A percentile compares a stretch with the other conserved stretches of the same genome.
phyloP scores from a whole-genome alignment of 176 grass and related monocot genomes.

The Melocanna baccifera region DNA sequence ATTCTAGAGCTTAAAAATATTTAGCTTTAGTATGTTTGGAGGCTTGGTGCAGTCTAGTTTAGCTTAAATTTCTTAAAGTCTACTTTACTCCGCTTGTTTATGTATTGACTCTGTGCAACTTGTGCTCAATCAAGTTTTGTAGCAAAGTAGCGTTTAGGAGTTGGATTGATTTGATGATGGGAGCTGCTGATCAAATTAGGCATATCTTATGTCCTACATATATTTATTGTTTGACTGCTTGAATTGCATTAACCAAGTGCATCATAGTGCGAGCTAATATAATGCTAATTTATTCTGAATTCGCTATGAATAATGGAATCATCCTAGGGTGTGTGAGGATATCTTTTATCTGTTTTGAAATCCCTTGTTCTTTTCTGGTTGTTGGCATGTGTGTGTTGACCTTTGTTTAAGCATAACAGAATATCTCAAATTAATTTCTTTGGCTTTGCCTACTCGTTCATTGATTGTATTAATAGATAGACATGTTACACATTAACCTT shows the following conservation, averaged over 20 bases:
- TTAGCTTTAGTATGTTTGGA: background rate
- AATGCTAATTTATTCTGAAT: background rate
- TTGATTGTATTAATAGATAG: background rate
- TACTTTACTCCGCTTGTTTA: background rate
- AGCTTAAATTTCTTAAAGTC: background rate
- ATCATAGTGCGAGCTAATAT: background rate
- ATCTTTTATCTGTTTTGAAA: background rate
- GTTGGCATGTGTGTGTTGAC: background rate
- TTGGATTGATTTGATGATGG: background rate
- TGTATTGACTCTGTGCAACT: background rate
- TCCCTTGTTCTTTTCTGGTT: background rate
- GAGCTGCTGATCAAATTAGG: background rate
- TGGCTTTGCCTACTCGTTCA: background rate
- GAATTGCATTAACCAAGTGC: background rate
- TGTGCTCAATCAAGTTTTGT: background rate
- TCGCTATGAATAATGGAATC: background rate
- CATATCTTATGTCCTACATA: background rate
- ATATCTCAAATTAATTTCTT: background rate
- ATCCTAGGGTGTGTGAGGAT: background rate
- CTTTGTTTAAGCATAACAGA: background rate
- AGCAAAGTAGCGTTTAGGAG: background rate
- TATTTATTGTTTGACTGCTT: background rate
- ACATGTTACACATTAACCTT: background rate
- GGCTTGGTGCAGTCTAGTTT: background rate
- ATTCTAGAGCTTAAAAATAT: background rate